Evolutionary conservation across 1,139 yeast genomes (phyloP).

Genomic region (Kazachstania sp.): DNA sequence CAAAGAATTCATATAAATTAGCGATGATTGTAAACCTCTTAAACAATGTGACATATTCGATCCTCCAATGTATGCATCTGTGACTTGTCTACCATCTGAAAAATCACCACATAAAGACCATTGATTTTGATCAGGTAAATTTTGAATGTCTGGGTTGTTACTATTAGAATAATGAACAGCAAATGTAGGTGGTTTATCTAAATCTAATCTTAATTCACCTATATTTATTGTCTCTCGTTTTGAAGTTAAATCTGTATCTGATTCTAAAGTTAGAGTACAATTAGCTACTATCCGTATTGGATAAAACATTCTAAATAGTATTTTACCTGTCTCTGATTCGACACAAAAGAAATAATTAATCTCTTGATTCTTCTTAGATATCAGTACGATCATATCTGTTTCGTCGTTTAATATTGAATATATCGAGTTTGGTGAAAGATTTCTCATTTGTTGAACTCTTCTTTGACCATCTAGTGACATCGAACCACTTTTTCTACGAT

Average conservation of each 20-base stretch:
- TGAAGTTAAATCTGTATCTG: slow-evolving; percentile 19
- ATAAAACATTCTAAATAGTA: slow-evolving; percentile 61
- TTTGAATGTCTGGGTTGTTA: slow-evolving; percentile 33
- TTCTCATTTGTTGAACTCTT: slow-evolving; percentile 39
- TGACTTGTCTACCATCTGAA: slow-evolving; percentile 73
- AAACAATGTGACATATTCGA: slow-evolving; percentile 37
- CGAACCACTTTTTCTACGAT: slow-evolving; percentile 58
- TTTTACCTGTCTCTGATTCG: slow-evolving; percentile 54
- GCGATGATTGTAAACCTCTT: slow-evolving; percentile 46
- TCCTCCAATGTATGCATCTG: slow-evolving; percentile 52
- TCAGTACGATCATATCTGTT: slow-evolving; percentile 56
- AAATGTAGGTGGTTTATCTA: slow-evolving; percentile 60
- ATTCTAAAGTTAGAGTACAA: slow-evolving; percentile 32
- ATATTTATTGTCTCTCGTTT: slow-evolving; percentile 20
- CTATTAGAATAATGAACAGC: slow-evolving; percentile 55
- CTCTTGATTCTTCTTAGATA: slow-evolving; percentile 61
- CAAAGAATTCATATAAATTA: slow-evolving; percentile 46
- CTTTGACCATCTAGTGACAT: slow-evolving; percentile 35
- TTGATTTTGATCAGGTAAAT: slow-evolving; percentile 47
- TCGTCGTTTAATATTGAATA: slow-evolving; percentile 53
- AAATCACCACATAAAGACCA: slow-evolving; percentile 82
- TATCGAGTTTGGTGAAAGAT: slow-evolving; percentile 58
- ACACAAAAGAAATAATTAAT: slow-evolving; percentile 69
- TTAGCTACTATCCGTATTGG: slow-evolving; percentile 39
- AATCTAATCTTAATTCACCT: slow-evolving; percentile 44